Percentiles rank a stretch among this genome's conserved stretches.
phyloP scores from a whole-genome alignment of 129 eudicot species.

The Scalesia atractyloides region DNA sequence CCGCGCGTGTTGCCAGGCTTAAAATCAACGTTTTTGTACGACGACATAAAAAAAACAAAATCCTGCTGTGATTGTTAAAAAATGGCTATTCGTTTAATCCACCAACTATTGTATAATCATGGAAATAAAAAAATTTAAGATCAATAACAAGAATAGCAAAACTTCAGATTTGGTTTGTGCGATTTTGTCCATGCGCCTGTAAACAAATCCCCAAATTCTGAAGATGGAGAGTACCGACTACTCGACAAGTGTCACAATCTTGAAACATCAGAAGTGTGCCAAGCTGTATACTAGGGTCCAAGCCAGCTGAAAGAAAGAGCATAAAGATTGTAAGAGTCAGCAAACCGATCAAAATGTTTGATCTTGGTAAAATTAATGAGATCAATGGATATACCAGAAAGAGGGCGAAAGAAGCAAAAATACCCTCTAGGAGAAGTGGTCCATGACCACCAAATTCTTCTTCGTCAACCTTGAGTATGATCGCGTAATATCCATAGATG shows the following conservation, averaged over 20 bases:
- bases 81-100: conserved; percentile 12
- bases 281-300: conserved; percentile 97
- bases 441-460: conserved; percentile 97
- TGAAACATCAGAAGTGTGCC: conserved; percentile 65
- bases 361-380: neutral
- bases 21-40: neutral
- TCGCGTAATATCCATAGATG: conserved; percentile 73
- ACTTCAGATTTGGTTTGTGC: conserved; percentile 5
- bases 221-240: neutral
- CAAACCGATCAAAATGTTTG: neutral
- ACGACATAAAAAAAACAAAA: neutral
- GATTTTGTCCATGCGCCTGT: conserved; percentile 6
- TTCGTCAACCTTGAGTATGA: conserved; percentile 77
- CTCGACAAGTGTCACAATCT: neutral
- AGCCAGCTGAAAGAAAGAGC: conserved; percentile 60
- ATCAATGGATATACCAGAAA: conserved; percentile 60
- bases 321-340: neutral
- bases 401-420: conserved; percentile 80
- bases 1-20: neutral
- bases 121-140: conserved; percentile 12
- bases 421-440: conserved; percentile 94
- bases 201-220: conserved; percentile 14
- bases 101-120: conserved; percentile 30
- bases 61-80: neutral
- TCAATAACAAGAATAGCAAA: conserved; percentile 8